phyloP scores from a whole-genome alignment of 1,284 basidiomycete species.

The Athelia sp. region DNA sequence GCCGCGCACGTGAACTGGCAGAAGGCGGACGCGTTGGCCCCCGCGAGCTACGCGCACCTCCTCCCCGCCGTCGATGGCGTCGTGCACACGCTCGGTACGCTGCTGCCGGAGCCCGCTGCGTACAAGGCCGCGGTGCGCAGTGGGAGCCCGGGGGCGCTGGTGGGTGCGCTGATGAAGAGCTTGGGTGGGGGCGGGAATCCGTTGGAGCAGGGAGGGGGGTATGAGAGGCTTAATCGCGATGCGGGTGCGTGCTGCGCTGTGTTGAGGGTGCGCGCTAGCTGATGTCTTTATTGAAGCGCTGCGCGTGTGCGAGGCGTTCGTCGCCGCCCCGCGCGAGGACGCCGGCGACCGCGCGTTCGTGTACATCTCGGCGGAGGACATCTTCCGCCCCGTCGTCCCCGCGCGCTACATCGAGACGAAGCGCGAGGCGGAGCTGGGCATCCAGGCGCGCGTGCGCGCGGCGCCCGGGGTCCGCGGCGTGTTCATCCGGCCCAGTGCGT shows the following conservation, averaged over 20 bases:
- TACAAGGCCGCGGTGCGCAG: constrained; percentile 76
- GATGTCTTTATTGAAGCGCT: constrained; percentile 43
- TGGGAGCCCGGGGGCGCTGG: constrained; percentile 52
- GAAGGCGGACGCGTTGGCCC: constrained; percentile 73
- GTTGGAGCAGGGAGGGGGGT: constrained; percentile 51
- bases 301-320: constrained; percentile 69
- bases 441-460: constrained; percentile 44
- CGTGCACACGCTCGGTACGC: constrained; percentile 92
- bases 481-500: constrained; percentile 82
- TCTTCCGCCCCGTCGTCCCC: constrained; percentile 84
- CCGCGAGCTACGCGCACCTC: constrained; percentile 68
- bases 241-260: constrained; percentile 55
- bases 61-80: constrained; percentile 70
- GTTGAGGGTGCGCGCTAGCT: constrained; percentile 2
- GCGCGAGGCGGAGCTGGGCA: constrained; percentile 78
- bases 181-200: constrained; percentile 54
- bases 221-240: constrained; percentile 86
- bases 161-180: constrained; percentile 37
- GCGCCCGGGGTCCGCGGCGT: constrained; percentile 55
- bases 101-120: constrained; percentile 67
- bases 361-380: constrained; percentile 93
- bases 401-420: constrained; percentile 86
- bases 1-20: constrained; percentile 81
- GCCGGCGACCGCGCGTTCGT: constrained; percentile 67
- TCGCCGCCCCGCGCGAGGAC: constrained; percentile 29